Conservation (phyloP, 495 filamentous ascomycete species). For the Xylaria venustula region DNA sequence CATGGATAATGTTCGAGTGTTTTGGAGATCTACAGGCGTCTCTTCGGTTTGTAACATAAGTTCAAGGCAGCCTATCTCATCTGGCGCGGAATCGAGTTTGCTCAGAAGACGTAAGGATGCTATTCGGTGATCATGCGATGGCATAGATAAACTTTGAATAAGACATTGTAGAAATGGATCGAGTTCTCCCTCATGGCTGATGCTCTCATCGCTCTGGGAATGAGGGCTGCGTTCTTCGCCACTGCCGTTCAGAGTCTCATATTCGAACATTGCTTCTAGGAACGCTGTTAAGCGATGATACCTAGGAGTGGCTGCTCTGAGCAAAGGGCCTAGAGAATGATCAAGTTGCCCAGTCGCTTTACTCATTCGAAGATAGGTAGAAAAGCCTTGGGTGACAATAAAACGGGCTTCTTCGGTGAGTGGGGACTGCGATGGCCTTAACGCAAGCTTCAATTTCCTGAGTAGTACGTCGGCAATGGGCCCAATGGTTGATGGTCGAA, state of each 20-base stretch:
- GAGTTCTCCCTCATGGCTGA: slow-evolving; percentile 43
- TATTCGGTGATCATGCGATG: slow-evolving; percentile 68
- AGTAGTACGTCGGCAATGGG: slow-evolving; percentile 55
- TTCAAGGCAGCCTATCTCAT: slow-evolving; percentile 43
- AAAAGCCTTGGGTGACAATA: slow-evolving; percentile 56
- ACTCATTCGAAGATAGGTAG: slow-evolving; percentile 52
- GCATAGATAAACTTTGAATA: slow-evolving; percentile 66
- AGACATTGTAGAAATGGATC: slow-evolving; percentile 60
- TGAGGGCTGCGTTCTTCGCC: slow-evolving; percentile 33
- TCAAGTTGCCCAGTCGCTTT: slow-evolving; percentile 50
- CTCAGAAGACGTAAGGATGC: slow-evolving; percentile 68
- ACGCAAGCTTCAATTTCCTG: slow-evolving; percentile 55
- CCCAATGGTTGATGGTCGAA: slow-evolving; percentile 54
- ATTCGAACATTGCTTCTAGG: slow-evolving; percentile 62
- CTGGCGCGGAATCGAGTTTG: slow-evolving; percentile 36
- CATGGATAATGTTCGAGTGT: slow-evolving; percentile 72
- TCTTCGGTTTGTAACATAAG: slow-evolving; percentile 71
- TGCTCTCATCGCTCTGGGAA: slow-evolving; percentile 29
- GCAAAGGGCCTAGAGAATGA: slow-evolving; percentile 50
- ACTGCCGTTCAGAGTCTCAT: slow-evolving; percentile 48
- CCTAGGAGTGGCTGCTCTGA: slow-evolving; percentile 58
- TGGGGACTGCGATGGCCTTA: slow-evolving; percentile 53
- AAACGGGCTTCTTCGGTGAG: slow-evolving; percentile 57
- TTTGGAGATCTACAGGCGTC: slow-evolving; percentile 72
- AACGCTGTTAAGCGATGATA: slow-evolving; percentile 64